Base-by-base conservation (phyloP, 129 eudicot species). In the sunflower (Helianthus annuus) region DNA sequence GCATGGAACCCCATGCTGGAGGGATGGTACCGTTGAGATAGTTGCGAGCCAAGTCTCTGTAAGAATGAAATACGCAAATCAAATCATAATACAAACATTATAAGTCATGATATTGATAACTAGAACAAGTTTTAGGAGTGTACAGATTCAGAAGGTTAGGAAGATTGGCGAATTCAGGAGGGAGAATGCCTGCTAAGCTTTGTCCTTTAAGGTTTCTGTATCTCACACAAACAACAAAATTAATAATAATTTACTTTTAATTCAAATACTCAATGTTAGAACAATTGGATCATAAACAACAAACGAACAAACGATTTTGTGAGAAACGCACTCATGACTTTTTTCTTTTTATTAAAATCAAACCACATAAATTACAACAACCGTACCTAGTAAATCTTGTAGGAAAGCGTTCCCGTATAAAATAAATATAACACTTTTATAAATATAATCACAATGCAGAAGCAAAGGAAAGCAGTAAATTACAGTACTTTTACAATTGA, bases 21-120 rank as follows among this genome's bases (percentile, higher is more conserved):
- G 95, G 97, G 58, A 90, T 81, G 16, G 81, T 76, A 54, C 97
- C 95, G 69, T 68, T 79, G 27, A 90, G 82, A 78, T 73, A 87
- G 81, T 90, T 90, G 66, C 87, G 75, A 12, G 76, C 48, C 7
- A 90, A 81, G 58, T 90, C 95, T 51, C 97, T 90, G 87, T 53
- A 69, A 12, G 65, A 36, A 75, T 10, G 24, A 45, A 45, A 60
- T 12, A 54, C 79, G 66, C 36, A 15, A 40, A 4, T 70, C 34
- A 64, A 27, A 16, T 7, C 4, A 10, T 9, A 40, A 38, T 8
- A 69, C 16, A 53, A 56, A 61, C 45, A 40, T 40, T 40, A 40
- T 1, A 39, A 49, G 10, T 58, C 44, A 68, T 59, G 27, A 24
- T 24, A 58, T 4, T 27, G 11, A 39, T 59, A 16, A 12, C 8